Base-by-base conservation (phyloP, 2,329 filamentous ascomycete genomes). In the Leptographium wingfieldii region DNA sequence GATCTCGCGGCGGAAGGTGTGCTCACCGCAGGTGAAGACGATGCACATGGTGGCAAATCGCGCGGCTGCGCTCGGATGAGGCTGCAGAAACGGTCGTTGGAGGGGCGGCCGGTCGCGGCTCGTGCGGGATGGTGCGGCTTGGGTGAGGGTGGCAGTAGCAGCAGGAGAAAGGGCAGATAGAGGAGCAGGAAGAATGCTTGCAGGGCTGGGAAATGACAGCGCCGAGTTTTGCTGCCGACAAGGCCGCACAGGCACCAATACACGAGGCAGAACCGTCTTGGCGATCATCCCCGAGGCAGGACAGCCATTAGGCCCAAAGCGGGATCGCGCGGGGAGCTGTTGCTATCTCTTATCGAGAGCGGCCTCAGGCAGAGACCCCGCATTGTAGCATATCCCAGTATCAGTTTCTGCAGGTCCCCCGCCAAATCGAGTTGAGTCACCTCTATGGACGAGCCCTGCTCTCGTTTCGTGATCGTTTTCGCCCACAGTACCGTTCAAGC, bases 21-120 rank as follows among this genome's bases (percentile, higher is more conserved):
- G 77, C 69, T 84, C 80, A 66, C 81, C 81, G 66, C 80, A 84
- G 64, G 80, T 77, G 67, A 84, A 83, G 70, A 84, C 79, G 68
- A 84, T 75, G 73, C 81, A 84, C 81, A 84, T 84, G 63, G 56
- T 43, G 38, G 38, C 55, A 25, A 33, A 11, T 27, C 14, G 12
- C 31, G 53, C 12, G 31, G 33, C n/a, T 5, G n/a, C 11, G n/a
- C 14, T 12, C 38, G 38, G 38, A 40, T 40, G 6, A 40, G 38
- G 38, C 14, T 9, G 14, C 38, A 11, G 4, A 40, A 40, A 5
- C 10, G 38, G 38, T 43, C 40, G 40, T 5, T 3, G 14, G 4
- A 43, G 19, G 19, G 33, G 33, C 33, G 33, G 9, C 29, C 4
- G 29, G 33, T 35, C 33, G 33, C 33, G 10, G 33, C 33, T 35